Base-by-base conservation (phyloP, 176 grass and related monocot species). In the Phyllostachys edulis region DNA sequence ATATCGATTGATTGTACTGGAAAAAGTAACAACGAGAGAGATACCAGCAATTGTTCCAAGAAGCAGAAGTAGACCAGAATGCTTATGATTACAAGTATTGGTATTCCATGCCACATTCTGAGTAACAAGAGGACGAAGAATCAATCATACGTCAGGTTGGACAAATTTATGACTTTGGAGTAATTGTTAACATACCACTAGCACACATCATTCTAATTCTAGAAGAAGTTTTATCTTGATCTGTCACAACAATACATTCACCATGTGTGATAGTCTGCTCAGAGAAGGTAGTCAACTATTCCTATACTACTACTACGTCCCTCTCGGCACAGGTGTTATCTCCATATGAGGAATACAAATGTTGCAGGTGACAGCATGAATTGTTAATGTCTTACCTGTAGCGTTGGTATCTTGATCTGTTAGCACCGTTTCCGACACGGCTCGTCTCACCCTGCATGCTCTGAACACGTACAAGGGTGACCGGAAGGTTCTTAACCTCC, bases 51-150 rank as follows among this genome's bases (percentile, higher is more conserved):
- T n/a, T 98, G 80, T 73, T 98, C 93, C 61, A 98, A 65, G 93
- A 98, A 98, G 81, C 96, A 98, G 76, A 98, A 95, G 80, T 98
- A 98, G 52, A 91, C 91, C 21, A 98, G 89, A 61, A 89, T 93
- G 91, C 89, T 98, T 21, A 94, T 55, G 73, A 95, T 84, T 18
- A 94, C 82, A 37, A 98, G 89, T 54, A 98, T 83, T 51, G 91
- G 96, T 73, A 89, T 87, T n/a, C 90, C 96, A 17, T 94, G 89
- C 87, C 91, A 95, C 26, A 82, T 20, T 45, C 96, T 98, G 89
- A 45, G 62, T 61, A 75, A 63, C 67, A 87, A 74, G 2, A 85
- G 65, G 40, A 36, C 13, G 54, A 46, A 60, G 4, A 73, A 87
- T 44, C 13, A 73, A 87, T 44, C 13, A 81, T 57, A 9, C 51